These are phyloP conservation scores for Boletus vermiculosoides DNA, from an alignment of 768 basidiomycete genomes.

Conservation along the genomic window DNA sequence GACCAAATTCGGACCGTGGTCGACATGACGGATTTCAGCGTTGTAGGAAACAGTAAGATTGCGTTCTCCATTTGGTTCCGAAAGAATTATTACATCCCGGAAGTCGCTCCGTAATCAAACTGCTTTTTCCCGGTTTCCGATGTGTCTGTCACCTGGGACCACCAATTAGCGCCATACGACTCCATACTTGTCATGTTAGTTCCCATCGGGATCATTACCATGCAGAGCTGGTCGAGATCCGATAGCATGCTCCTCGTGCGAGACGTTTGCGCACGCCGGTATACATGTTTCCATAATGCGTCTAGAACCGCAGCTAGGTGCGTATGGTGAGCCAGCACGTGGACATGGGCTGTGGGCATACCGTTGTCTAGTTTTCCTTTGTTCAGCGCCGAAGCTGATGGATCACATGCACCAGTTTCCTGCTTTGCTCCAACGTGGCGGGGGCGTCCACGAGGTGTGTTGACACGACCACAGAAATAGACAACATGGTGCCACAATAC, in stretches of 20 bases:
- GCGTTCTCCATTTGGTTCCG: background rate
- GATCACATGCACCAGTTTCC: background rate
- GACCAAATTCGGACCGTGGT: background rate
- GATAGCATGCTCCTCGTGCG: background rate
- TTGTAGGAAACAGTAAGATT: background rate
- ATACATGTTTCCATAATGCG: background rate
- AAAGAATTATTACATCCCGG: background rate
- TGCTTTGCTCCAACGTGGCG: background rate
- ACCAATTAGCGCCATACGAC: background rate
- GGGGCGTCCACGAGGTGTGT: background rate
- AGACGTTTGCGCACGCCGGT: background rate
- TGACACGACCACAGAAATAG: background rate
- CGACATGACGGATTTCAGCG: background rate
- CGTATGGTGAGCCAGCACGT: constrained; percentile 2
- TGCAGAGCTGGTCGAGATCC: background rate
- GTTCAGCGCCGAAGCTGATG: background rate
- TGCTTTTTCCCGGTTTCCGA: background rate
- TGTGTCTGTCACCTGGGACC: background rate
- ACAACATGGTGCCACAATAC: background rate
- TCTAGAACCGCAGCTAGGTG: background rate
- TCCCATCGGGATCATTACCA: background rate
- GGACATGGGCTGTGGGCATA: background rate
- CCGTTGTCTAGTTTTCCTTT: background rate
- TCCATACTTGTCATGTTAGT: background rate
- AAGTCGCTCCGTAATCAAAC: background rate